Conservation (phyloP, 2,329 filamentous ascomycete species). For the Penicillium vulpinum region DNA sequence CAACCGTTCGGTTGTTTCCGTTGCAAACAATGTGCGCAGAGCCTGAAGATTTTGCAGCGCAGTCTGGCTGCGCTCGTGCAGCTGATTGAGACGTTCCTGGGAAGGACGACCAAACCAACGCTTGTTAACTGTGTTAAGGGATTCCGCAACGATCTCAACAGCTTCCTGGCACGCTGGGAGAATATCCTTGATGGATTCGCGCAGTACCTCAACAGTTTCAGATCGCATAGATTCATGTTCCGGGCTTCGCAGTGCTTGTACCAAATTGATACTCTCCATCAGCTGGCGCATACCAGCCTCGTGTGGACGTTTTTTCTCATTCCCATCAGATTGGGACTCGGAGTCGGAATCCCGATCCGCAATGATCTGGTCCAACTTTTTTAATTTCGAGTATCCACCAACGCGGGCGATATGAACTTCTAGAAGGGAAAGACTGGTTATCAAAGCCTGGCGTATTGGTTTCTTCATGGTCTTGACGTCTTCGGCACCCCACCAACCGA, state of each 20-base stretch:
- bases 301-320: slow-evolving; percentile 21
- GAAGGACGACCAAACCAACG: slow-evolving; percentile 31
- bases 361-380: slow-evolving; percentile 16
- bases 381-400: slow-evolving; percentile 19
- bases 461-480: slow-evolving; percentile 44
- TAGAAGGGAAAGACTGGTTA: slow-evolving; percentile 39
- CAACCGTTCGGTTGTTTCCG: slow-evolving; percentile 44
- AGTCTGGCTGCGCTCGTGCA: slow-evolving; percentile 22
- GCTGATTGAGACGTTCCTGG: slow-evolving; percentile 20
- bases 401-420: slow-evolving; percentile 47
- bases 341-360: slow-evolving; percentile 4
- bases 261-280: slow-evolving; percentile 35
- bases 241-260: slow-evolving; percentile 42
- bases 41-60: slow-evolving; percentile 28
- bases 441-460: slow-evolving; percentile 39
- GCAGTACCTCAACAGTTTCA: slow-evolving; percentile 37
- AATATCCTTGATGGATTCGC: slow-evolving; percentile 27
- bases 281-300: slow-evolving; percentile 35
- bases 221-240: slow-evolving; percentile 36
- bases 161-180: slow-evolving; percentile 31
- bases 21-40: slow-evolving; percentile 26
- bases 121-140: slow-evolving; percentile 32
- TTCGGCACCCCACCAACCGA: slow-evolving; percentile 48
- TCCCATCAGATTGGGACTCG: background rate
- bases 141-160: slow-evolving; percentile 23